phyloP scores from a whole-genome alignment of 2,329 filamentous ascomycete species.

The Xylariales sp. region DNA sequence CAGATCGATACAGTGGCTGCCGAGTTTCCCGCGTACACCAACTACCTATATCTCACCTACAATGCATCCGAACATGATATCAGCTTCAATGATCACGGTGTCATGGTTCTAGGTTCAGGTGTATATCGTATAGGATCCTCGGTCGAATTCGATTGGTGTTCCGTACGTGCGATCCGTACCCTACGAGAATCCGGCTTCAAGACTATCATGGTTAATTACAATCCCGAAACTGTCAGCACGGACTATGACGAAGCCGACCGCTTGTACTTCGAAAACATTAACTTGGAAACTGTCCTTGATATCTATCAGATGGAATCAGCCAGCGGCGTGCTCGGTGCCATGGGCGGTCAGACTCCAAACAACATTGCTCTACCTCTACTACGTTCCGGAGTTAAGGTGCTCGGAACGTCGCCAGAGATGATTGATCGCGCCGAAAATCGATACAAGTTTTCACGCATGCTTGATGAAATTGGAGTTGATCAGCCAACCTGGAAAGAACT shows the following conservation, averaged over 20 bases:
- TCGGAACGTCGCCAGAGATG: constrained; percentile 98
- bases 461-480: constrained; percentile 93
- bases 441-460: constrained; percentile 98
- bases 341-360: constrained; percentile 98
- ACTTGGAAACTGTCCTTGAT: constrained; percentile 87
- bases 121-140: constrained; percentile 98
- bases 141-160: constrained; percentile 99
- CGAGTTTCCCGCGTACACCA: constrained; percentile 93
- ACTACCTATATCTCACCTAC: constrained; percentile 97
- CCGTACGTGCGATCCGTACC: constrained; percentile 91
- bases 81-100: constrained; percentile 85
- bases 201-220: constrained; percentile 86
- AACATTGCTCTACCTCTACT: constrained; percentile 94
- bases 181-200: constrained; percentile 86
- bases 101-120: constrained; percentile 96
- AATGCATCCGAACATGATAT: constrained; percentile 90
- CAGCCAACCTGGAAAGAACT: constrained; percentile 98
- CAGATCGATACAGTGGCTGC: constrained; percentile 99
- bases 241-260: constrained; percentile 96
- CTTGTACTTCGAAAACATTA: constrained; percentile 97
- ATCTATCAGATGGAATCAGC: constrained; percentile 91
- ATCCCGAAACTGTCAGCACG: constrained; percentile 88
- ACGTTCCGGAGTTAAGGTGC: constrained; percentile 88
- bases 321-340: constrained; percentile 88
- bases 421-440: constrained; percentile 97